phyloP scores from a whole-genome alignment of 164 flowering plant genomes.

The Buxus sempervirens region DNA sequence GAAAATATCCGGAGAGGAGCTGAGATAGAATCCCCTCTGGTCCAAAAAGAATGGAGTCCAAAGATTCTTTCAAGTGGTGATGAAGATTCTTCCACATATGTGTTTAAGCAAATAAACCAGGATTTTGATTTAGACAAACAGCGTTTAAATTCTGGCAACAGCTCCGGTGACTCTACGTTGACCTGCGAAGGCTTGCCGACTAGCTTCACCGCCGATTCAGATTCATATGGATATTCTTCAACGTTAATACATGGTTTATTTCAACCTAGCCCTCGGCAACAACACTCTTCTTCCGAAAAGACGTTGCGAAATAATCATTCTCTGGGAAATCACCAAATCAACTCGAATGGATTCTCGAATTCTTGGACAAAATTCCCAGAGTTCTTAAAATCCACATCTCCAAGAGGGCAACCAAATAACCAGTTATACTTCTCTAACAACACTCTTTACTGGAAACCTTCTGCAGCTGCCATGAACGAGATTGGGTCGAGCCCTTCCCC shows the following conservation, averaged over 20 bases:
- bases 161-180: slow-evolving; percentile 19
- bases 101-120: slow-evolving; percentile 33
- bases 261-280: slow-evolving; percentile 30
- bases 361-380: slow-evolving; percentile 54
- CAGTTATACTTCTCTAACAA: slow-evolving; percentile 73
- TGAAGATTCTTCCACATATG: slow-evolving; percentile 25
- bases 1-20: slow-evolving; percentile 24
- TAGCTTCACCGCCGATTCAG: slow-evolving; percentile 29
- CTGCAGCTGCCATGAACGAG: slow-evolving; percentile 29
- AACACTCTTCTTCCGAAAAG: slow-evolving; percentile 24
- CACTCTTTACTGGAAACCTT: slow-evolving; percentile 65
- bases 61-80: slow-evolving; percentile 20
- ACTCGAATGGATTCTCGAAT: slow-evolving; percentile 25
- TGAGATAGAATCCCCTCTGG: slow-evolving; percentile 22
- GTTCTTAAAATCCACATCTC: slow-evolving; percentile 46
- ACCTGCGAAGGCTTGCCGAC: slow-evolving; percentile 26
- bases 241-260: slow-evolving; percentile 39
- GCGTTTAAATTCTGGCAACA: slow-evolving; percentile 16
- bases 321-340: slow-evolving; percentile 25
- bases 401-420: slow-evolving; percentile 32
- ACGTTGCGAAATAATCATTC: slow-evolving; percentile 24
- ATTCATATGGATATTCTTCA: slow-evolving; percentile 40
- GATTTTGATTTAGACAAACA: slow-evolving; percentile 31
- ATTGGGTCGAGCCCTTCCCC: slow-evolving; percentile 30
- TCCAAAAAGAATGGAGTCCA: slow-evolving; percentile 27